Evolutionary conservation across 2,329 filamentous ascomycete genomes (phyloP).

Genomic region (Penicillium sp.): DNA sequence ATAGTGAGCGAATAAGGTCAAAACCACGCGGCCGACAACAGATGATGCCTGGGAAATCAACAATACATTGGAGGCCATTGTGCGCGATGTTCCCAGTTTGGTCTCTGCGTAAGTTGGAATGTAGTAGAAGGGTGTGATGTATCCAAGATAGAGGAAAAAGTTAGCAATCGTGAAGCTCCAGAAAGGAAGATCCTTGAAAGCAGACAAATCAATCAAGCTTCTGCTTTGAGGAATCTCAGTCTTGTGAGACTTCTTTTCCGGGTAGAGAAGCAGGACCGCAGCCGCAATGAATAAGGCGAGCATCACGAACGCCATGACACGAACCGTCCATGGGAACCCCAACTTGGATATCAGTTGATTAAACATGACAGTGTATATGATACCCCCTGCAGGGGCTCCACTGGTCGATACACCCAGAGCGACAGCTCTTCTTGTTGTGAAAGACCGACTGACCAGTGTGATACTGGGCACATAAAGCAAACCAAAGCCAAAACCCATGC

Average conservation of each 20-base stretch:
- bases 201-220: slow-evolving; percentile 47
- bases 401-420: slow-evolving; percentile 57
- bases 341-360: slow-evolving; percentile 54
- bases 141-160: slow-evolving; percentile 44
- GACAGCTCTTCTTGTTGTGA: slow-evolving; percentile 51
- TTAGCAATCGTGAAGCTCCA: slow-evolving; percentile 38
- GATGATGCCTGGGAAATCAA: slow-evolving; percentile 64
- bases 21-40: slow-evolving; percentile 55
- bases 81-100: slow-evolving; percentile 34
- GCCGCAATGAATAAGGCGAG: slow-evolving; percentile 32
- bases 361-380: slow-evolving; percentile 57
- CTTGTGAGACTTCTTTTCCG: slow-evolving; percentile 11
- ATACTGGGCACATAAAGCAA: slow-evolving; percentile 46
- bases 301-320: slow-evolving; percentile 57
- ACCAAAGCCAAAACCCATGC: slow-evolving; percentile 46
- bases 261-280: slow-evolving; percentile 16
- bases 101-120: slow-evolving; percentile 37
- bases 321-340: slow-evolving; percentile 60
- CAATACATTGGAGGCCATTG: slow-evolving; percentile 56
- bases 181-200: slow-evolving; percentile 50
- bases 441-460: slow-evolving; percentile 55
- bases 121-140: slow-evolving; percentile 52
- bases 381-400: slow-evolving; percentile 57
- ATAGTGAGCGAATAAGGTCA: slow-evolving; percentile 56
- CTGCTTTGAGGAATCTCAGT: not conserved